These are phyloP conservation scores for Boletellus emodensis DNA, from an alignment of 768 basidiomycete species.

Conservation along the genomic window DNA sequence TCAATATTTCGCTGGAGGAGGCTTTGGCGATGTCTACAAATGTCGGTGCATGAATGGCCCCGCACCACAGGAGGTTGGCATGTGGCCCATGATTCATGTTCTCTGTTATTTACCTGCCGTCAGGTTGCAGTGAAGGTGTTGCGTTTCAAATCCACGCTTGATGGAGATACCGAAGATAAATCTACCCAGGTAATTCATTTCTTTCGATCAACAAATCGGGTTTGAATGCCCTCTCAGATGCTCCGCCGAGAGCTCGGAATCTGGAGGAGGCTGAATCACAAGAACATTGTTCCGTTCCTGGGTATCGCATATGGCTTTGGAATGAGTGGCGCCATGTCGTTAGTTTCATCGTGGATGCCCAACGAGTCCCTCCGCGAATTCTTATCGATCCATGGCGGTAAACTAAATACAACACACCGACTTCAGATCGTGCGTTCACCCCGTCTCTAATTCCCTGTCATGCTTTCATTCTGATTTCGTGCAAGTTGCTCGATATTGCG, in stretches of 20 bases:
- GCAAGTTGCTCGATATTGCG: too few relatives aligned
- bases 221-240: neutral
- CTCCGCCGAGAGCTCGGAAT: slow-evolving; percentile 5
- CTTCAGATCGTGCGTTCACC: neutral
- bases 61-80: neutral
- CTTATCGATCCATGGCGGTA: slow-evolving; percentile 1
- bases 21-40: slow-evolving; percentile 5
- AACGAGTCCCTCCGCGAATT: slow-evolving; percentile 20
- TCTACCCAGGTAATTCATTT: neutral
- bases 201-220: too few relatives aligned
- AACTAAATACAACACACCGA: neutral
- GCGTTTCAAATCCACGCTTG: neutral
- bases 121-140: slow-evolving; percentile 8
- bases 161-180: neutral
- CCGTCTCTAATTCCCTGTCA: too few relatives aligned
- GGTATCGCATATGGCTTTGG: neutral
- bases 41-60: neutral
- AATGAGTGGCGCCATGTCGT: neutral
- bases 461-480: too few relatives aligned
- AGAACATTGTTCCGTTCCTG: slow-evolving; percentile 1
- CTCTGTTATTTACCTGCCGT: neutral
- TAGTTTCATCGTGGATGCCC: slow-evolving; percentile 28
- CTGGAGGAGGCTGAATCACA: slow-evolving; percentile 3
- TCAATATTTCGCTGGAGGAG: neutral
- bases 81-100: neutral